These are phyloP conservation scores for Colletotrichum brevisporum DNA, from an alignment of 2,329 filamentous ascomycete genomes.

Conservation along the genomic window DNA sequence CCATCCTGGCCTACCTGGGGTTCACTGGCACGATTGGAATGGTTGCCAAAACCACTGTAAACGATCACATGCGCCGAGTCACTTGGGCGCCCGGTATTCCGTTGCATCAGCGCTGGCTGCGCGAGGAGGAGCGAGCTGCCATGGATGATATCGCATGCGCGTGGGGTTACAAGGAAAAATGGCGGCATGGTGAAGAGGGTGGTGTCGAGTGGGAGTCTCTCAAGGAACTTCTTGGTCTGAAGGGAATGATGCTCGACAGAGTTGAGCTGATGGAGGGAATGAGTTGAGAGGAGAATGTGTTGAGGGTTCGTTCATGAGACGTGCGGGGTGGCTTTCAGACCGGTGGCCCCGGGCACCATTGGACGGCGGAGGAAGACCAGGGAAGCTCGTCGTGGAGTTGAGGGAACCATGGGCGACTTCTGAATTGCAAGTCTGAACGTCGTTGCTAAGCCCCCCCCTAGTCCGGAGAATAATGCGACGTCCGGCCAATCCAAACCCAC, in stretches of 20 bases:
- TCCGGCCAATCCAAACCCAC: slow-evolving; percentile 38
- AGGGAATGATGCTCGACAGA: slow-evolving; percentile 91
- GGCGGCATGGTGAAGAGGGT: slow-evolving; percentile 89
- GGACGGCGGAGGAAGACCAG: slow-evolving; percentile 27
- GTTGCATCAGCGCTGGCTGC: slow-evolving; percentile 84
- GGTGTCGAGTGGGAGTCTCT: slow-evolving; percentile 91
- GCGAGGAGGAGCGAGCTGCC: slow-evolving; percentile 90
- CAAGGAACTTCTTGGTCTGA: slow-evolving; percentile 84
- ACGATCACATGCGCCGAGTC: slow-evolving; percentile 95
- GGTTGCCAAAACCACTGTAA: slow-evolving; percentile 86
- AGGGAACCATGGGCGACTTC: slow-evolving; percentile 30
- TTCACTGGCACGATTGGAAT: slow-evolving; percentile 87
- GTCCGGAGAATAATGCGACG: slow-evolving; percentile 40
- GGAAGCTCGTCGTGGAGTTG: slow-evolving; percentile 36
- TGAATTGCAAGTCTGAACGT: slow-evolving; percentile 32
- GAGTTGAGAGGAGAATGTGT: slow-evolving; percentile 53
- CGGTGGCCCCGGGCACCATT: slow-evolving; percentile 23
- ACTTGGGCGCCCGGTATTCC: slow-evolving; percentile 90
- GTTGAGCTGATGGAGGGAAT: slow-evolving; percentile 95
- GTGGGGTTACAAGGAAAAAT: slow-evolving; percentile 90
- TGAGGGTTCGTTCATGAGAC: slow-evolving; percentile 35
- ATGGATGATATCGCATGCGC: slow-evolving; percentile 88
- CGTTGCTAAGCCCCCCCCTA: slow-evolving; percentile 40
- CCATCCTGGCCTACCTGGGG: slow-evolving; percentile 85
- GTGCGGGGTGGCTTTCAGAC: slow-evolving; percentile 26